Conservation (phyloP, 1,139 yeast genomes). For the Blastobotrys niveus region DNA sequence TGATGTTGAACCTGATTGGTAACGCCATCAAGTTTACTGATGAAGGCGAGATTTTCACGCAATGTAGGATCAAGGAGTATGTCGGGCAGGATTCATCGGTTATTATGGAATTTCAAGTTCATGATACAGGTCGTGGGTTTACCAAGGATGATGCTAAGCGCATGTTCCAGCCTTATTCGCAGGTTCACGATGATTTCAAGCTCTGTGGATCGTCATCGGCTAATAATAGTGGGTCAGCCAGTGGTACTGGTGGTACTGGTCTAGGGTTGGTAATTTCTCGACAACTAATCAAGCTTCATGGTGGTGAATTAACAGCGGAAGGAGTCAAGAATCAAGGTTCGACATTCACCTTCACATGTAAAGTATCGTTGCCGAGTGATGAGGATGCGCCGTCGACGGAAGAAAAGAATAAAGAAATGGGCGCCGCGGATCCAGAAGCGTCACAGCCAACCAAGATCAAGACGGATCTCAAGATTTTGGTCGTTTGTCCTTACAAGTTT, state of each 20-base stretch:
- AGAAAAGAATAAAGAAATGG: conserved; percentile 20
- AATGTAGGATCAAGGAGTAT: conserved; percentile 25
- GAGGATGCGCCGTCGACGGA: conserved; percentile 26
- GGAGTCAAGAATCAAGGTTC: conserved; percentile 77
- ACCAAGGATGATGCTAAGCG: conserved; percentile 47
- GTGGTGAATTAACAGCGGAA: conserved; percentile 67
- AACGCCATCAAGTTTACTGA: conserved; percentile 82
- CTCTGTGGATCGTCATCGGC: conserved; percentile 7
- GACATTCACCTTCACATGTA: conserved; percentile 44
- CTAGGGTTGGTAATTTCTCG: conserved; percentile 80
- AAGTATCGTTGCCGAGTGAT: conserved; percentile 29
- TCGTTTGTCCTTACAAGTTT: conserved; percentile 31
- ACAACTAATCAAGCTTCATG: conserved; percentile 79
- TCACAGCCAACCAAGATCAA: conserved; percentile 6
- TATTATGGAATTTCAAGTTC: conserved; percentile 66
- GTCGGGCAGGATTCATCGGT: conserved; percentile 19
- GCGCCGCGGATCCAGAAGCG: conserved; percentile 11
- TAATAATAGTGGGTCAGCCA: conserved; percentile 12
- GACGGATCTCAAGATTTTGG: conserved; percentile 24
- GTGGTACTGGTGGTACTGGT: conserved; percentile 57
- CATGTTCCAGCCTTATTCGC: conserved; percentile 89
- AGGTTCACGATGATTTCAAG: conserved; percentile 51
- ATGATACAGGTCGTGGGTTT: conserved; percentile 90
- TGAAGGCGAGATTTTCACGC: conserved; percentile 53
- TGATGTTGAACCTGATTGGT: conserved; percentile 81